Evolutionary conservation across 139 green algal species (phyloP), one percentile per base, ranked within the genome.

Genomic region (Nannochloris sp.): DNA sequence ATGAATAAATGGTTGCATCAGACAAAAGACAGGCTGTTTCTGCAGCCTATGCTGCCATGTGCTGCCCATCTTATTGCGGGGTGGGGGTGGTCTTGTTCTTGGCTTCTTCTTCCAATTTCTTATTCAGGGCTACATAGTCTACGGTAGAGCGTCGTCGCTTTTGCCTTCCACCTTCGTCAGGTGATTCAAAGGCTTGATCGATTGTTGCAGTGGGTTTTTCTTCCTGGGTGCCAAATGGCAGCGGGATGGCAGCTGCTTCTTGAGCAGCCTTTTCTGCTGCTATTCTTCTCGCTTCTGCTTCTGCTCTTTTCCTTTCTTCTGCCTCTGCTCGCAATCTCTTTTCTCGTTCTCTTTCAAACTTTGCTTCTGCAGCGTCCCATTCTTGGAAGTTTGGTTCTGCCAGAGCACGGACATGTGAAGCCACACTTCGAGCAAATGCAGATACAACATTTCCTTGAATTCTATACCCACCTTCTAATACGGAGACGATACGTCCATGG

Each of bases 391-490:
- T 70, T 29, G 63, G 60, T 11, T 84, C 78, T 3, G 71, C 67
- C 43, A 97, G 74, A 5, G 79, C 82, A 1, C 77, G 69, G 23
- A 95, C 85, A 64, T 97, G 91, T 2, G 89, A 79, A 0, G 87
- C 91, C 17, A 95, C 88, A 40, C 67, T 84, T 20, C 89, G 79
- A 4, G 88, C 84, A 70, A 97, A 95, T 6, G 89, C 82, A 23
- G 76, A 89, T 2, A 87, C 79, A 5, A 86, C 28, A 33, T 71
- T 72, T 1, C 89, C 91, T 53, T 90, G 82, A 30, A 95, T 86
- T 69, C 87, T 84, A 79, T 97, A 97, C 5, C 91, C 91, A 10
- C 91, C 91, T 72, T 97, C 91, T 40, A 96, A 74, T 12, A 85
- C 85, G 8, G 67, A 86, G 36, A 97, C 88, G 3, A 96, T 55